phyloP scores from a whole-genome alignment of 164 flowering plant genomes.

The Kalanchoe fedtschenkoi region DNA sequence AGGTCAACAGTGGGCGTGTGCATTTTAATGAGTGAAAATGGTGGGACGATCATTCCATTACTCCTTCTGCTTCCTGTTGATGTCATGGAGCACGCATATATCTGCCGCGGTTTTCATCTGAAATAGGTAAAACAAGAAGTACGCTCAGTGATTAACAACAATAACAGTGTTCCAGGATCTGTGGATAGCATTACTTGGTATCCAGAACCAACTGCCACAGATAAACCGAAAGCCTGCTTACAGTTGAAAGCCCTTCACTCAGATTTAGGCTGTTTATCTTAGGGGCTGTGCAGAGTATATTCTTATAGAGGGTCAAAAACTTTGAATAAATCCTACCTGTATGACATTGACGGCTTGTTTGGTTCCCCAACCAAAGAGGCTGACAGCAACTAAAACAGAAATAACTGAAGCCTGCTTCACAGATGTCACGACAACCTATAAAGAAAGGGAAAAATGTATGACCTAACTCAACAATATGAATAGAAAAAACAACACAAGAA shows the following conservation, averaged over 20 bases:
- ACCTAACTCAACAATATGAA: not conserved
- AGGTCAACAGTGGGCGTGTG: too few species aligned
- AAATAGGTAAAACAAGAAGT: not conserved
- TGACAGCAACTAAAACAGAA: slow-evolving; percentile 17
- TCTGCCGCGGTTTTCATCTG: slow-evolving; percentile 93
- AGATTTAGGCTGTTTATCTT: not conserved
- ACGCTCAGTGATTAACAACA: not conserved
- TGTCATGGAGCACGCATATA: slow-evolving; percentile 57
- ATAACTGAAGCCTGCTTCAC: slow-evolving; percentile 18
- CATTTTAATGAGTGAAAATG: not conserved
- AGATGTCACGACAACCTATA: slow-evolving; percentile 30
- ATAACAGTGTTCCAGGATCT: not conserved
- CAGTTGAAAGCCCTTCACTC: not conserved
- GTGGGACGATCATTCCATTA: slow-evolving; percentile 3
- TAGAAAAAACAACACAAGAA: not conserved
- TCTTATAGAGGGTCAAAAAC: not conserved
- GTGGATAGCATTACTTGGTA: too few species aligned
- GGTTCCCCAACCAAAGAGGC: slow-evolving; percentile 53
- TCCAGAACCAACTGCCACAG: too few species aligned
- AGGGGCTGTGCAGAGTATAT: too few species aligned
- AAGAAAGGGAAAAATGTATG: not conserved
- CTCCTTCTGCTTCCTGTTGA: slow-evolving; percentile 36
- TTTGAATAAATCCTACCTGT: slow-evolving; percentile 29
- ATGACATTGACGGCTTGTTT: slow-evolving; percentile 58
- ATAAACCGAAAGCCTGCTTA: not conserved